A percentile compares a stretch with the other conserved stretches of the same genome.
phyloP scores from a whole-genome alignment of 2,329 filamentous ascomycete species.

The Ambrosiella beaveri region DNA sequence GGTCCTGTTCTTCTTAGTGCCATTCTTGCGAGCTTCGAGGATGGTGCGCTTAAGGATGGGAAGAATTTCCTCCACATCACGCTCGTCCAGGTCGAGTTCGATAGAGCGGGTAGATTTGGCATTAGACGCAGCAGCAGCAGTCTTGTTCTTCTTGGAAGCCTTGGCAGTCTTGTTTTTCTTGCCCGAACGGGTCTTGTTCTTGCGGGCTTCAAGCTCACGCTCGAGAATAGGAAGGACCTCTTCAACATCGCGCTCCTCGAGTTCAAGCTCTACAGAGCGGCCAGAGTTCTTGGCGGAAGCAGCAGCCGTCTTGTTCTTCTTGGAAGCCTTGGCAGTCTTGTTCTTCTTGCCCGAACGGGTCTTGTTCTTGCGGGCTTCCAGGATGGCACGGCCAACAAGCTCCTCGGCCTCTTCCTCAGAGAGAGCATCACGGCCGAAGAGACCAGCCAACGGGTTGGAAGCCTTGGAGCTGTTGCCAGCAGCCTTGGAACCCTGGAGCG shows the following conservation, averaged over 20 bases:
- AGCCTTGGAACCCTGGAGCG: neutral
- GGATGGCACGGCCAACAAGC: neutral
- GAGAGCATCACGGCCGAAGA: neutral
- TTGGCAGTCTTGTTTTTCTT: neutral
- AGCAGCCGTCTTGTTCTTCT: neutral
- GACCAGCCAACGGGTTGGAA: neutral
- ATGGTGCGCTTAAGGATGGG: neutral
- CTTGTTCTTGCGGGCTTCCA: constrained; percentile 6
- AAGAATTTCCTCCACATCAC: neutral
- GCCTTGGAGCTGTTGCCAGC: neutral
- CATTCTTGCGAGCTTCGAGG: constrained; percentile 3
- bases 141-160: neutral
- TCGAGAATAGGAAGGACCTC: neutral
- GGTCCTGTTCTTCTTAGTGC: constrained; percentile 3
- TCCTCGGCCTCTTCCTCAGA: neutral
- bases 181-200: neutral
- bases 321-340: neutral
- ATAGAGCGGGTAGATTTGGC: neutral
- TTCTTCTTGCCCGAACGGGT: neutral
- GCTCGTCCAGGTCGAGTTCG: neutral
- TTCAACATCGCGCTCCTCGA: neutral
- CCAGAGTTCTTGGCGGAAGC: neutral
- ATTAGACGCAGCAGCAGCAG: neutral
- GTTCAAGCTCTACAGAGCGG: neutral
- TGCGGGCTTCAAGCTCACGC: constrained; percentile 2